phyloP scores from a whole-genome alignment of 768 basidiomycete species.

The Exsudoporus frostii region DNA sequence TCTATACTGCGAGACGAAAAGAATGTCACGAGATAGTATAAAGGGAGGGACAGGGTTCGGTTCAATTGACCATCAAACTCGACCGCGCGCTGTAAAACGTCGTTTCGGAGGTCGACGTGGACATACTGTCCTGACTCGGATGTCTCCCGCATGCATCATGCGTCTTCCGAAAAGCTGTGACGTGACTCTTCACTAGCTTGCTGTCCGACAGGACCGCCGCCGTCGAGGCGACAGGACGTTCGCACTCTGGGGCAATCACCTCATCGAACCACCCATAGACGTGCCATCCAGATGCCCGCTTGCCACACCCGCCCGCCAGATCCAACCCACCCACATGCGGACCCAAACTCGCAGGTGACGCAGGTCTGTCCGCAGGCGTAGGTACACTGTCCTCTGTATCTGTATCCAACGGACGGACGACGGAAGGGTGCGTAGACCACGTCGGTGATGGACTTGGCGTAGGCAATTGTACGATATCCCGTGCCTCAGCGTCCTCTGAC shows the following conservation, averaged over 20 bases:
- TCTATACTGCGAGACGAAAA: background rate
- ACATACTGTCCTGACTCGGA: constrained; percentile 27
- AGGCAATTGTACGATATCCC: constrained; percentile 16
- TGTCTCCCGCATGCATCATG: constrained; percentile 10
- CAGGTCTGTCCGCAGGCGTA: constrained; percentile 5
- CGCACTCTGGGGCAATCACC: constrained; percentile 2
- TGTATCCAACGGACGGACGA: constrained; percentile 1
- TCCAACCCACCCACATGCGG: constrained; percentile 30
- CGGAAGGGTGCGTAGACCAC: constrained; percentile 1
- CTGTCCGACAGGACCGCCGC: background rate
- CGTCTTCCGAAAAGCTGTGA: constrained; percentile 7
- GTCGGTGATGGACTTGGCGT: constrained; percentile 30
- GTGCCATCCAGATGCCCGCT: constrained; percentile 34
- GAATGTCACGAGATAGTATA: background rate
- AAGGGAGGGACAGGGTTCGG: background rate
- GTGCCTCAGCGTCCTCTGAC: background rate
- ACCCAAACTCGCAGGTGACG: constrained; percentile 22
- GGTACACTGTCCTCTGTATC: constrained; percentile 8
- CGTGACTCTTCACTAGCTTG: constrained; percentile 10
- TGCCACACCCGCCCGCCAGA: constrained; percentile 28
- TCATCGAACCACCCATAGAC: constrained; percentile 31
- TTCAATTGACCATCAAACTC: constrained; percentile 18
- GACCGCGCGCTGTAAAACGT: constrained; percentile 32
- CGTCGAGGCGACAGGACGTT: background rate
- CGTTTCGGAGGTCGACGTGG: constrained; percentile 23